Evolutionary conservation across 208 protist genomes (phyloP), one percentile per base, ranked within the genome.

Genomic region (Trypanosoma avium): DNA sequence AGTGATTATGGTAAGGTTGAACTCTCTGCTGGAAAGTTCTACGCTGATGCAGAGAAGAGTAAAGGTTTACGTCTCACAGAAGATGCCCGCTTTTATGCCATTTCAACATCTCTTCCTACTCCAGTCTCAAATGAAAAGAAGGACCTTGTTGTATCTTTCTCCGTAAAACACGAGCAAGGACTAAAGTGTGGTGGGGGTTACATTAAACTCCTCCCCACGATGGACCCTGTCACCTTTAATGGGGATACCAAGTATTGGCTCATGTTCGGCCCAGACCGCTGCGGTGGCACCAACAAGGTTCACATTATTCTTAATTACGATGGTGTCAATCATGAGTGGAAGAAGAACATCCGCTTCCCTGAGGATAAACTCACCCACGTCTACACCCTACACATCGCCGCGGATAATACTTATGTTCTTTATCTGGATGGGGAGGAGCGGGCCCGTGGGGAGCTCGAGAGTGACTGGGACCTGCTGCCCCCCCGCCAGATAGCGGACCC

Each of bases 201-300:
- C 85, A 78, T 98, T 29, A 98, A 98, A 77, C 46, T 98, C 10
- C 61, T 97, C n/a, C 88, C 92, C 58, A 62, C 62, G 13, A 53
- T 94, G 54, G 77, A 97, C 53, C 84, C 79, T 57, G 69, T 71
- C 35, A 67, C 88, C 38, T 97, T 98, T 69, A 48, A 88, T 61
- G 92, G 82, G 24, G 93, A 97, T 17, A 84, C 89, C 30, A 57
- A 75, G 53, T 98, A 97, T 78, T 82, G 68, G 68, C 91, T 99
- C 47, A 99, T 99, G 96, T 98, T 98, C 67, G 97, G 97, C 55
- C 96, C 97, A 42, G 97, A 99, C 82, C 77, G 88, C 52, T 99
- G 96, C 62, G 96, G 95, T 54, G 12, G 33, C 17, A 71, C 19
- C 8, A 89, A 81, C 38, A 85, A 84, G 61, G 67, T 97, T 29